Evolutionary conservation across 2,329 filamentous ascomycete species (phyloP).

Genomic region (Calonectria pauciramosa): DNA sequence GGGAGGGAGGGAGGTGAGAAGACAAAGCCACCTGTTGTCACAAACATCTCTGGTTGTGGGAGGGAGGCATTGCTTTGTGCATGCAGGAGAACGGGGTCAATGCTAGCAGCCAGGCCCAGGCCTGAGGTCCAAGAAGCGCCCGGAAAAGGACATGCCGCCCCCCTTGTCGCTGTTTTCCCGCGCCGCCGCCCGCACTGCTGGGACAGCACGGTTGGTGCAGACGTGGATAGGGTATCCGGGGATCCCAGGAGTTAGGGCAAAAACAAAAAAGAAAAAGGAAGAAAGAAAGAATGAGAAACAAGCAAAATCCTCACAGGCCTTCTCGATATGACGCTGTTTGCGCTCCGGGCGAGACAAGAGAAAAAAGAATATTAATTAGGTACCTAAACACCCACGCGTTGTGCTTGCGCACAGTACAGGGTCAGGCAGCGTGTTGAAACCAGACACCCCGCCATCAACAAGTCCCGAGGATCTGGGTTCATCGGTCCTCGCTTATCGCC

Average conservation of each 20-base stretch:
- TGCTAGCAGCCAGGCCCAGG: neutral
- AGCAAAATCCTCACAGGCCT: neutral
- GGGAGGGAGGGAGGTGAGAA: neutral
- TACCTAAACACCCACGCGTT: neutral
- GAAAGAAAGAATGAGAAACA: neutral
- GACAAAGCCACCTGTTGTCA: neutral
- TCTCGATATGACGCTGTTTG: neutral
- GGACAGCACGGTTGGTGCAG: neutral
- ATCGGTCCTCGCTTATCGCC: constrained; percentile 51
- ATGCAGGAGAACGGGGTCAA: neutral
- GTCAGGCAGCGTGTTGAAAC: constrained; percentile 11
- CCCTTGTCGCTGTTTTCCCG: constrained; percentile 2
- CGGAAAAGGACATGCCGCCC: neutral
- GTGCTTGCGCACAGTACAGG: neutral
- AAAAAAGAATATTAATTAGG: neutral
- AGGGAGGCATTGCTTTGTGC: neutral
- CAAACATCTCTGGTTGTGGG: neutral
- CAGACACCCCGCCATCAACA: constrained; percentile 11
- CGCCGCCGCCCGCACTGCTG: neutral
- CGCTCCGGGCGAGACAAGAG: neutral
- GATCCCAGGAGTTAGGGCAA: neutral
- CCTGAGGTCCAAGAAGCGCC: neutral
- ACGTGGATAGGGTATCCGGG: neutral
- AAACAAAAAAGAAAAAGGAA: neutral
- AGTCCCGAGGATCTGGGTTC: constrained; percentile 50